Base-by-base conservation (phyloP, 306 rosid genomes). In the Pachyrhizus erosus region DNA sequence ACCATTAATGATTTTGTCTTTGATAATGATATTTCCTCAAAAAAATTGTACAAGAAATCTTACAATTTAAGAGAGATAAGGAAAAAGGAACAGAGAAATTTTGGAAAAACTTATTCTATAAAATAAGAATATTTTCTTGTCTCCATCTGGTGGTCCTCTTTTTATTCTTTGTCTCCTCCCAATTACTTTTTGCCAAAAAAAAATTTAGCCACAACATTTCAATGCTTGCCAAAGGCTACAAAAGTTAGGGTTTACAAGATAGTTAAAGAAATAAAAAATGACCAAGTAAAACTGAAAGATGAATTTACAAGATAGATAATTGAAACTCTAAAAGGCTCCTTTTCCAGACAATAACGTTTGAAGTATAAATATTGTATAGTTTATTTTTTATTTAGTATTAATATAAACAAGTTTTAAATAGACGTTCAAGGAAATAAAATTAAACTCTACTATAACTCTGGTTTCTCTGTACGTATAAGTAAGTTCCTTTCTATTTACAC, bases 141-240 rank as follows among this genome's bases (percentile, higher is more conserved):
- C 70, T 68, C n/a, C 23, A 33, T 57, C 7, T 10, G 27, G 72
- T 77, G 61, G 46, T 48, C 48, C 62, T 26, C 11, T 31, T 29
- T 45, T 60, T 61, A 67, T 72, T 73, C 66, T 13, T 9, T 72
- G 39, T 24, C 61, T 39, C 76, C 40, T 78, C 37, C 3, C 14
- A 46, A 0, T 58, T 48, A 62, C 1, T 62, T 62, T 62, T 62
- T 24, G n/a, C 13, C 64, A 18, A 12, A 15, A 0, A 4, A 21
- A n/a, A 2, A 31, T 48, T 64, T 6, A 57, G 8, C 81, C 55
- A 46, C 82, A 18, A 11, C 14, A 57, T 43, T 73, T 14, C 42
- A 46, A 27, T 43, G 40, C 40, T 14, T 60, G 67, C 17, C 26
- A 26, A 26, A 12, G 33, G 20, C 33, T 11, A 58, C 18, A 8